These are phyloP conservation scores for Eucalyptus pauciflora DNA, from an alignment of 345 rosid genomes.

Conservation along the genomic window DNA sequence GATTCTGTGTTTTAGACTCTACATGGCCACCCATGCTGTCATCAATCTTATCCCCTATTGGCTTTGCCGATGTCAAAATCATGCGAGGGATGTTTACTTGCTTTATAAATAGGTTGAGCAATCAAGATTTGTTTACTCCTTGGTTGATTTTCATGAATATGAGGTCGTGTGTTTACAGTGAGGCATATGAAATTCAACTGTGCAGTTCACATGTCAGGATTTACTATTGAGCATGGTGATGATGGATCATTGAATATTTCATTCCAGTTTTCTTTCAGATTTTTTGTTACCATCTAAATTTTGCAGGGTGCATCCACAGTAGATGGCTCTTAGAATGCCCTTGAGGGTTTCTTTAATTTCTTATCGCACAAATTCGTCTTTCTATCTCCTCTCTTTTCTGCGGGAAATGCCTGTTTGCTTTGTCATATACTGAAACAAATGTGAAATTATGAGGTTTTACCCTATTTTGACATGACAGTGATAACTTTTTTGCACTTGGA, in stretches of 20 bases:
- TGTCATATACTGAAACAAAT: neutral
- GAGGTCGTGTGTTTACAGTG: neutral
- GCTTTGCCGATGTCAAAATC: neutral
- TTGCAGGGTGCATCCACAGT: neutral
- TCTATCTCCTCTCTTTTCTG: neutral
- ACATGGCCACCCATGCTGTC: neutral
- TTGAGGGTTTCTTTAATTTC: neutral
- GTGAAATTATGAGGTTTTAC: neutral
- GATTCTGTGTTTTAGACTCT: neutral
- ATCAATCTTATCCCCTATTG: neutral
- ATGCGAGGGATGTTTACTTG: neutral
- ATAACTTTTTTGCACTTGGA: neutral
- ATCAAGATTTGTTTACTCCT: neutral
- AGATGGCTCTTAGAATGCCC: neutral
- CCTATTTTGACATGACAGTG: neutral
- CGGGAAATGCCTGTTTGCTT: neutral
- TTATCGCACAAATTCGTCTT: rapidly evolving
- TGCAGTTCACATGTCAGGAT: neutral
- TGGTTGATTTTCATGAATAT: neutral
- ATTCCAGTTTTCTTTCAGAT: neutral
- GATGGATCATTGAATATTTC: neutral
- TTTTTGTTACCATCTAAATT: neutral
- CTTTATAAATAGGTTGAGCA: neutral
- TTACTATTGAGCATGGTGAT: neutral
- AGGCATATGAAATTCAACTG: neutral